Conservation (phyloP, 305 asterid genomes). For the Rubia peregrina region DNA sequence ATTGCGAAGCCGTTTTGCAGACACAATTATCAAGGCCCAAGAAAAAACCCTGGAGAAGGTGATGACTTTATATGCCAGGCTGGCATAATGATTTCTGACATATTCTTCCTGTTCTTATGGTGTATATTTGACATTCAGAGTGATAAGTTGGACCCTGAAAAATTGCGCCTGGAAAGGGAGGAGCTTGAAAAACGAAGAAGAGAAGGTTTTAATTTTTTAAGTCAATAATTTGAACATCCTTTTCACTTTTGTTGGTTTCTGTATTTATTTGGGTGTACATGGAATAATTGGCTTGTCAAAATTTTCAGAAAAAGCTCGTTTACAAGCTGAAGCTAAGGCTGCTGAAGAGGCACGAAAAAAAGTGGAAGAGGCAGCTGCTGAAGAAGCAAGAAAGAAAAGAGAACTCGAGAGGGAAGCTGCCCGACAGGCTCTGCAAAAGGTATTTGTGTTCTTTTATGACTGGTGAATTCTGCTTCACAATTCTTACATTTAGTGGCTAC, state of each 20-base stretch:
- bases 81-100: not conserved
- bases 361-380: conserved; percentile 65
- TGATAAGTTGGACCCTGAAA: conserved; percentile 52
- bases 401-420: conserved; percentile 85
- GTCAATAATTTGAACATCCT: not conserved
- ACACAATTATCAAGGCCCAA: conserved; percentile 67
- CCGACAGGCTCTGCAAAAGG: conserved; percentile 74
- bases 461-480: not conserved
- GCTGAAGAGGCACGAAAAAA: conserved; percentile 60
- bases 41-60: conserved; percentile 60
- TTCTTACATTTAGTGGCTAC: conserved; percentile 17
- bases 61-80: conserved; percentile 3
- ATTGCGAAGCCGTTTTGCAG: conserved; percentile 66
- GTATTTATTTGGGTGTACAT: not conserved
- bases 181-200: conserved; percentile 63
- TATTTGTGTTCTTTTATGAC: conserved; percentile 17
- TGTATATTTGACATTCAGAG: conserved; percentile 31
- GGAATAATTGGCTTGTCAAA: conserved; percentile 1
- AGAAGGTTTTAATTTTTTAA: conserved; percentile 41
- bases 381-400: conserved; percentile 52
- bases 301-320: conserved; percentile 58
- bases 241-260: not conserved
- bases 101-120: conserved; percentile 2
- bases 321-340: conserved; percentile 79
- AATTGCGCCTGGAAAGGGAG: conserved; percentile 57